Base-by-base conservation (phyloP, 2,329 filamentous ascomycete genomes). In the Phialemoniopsis sp. region DNA sequence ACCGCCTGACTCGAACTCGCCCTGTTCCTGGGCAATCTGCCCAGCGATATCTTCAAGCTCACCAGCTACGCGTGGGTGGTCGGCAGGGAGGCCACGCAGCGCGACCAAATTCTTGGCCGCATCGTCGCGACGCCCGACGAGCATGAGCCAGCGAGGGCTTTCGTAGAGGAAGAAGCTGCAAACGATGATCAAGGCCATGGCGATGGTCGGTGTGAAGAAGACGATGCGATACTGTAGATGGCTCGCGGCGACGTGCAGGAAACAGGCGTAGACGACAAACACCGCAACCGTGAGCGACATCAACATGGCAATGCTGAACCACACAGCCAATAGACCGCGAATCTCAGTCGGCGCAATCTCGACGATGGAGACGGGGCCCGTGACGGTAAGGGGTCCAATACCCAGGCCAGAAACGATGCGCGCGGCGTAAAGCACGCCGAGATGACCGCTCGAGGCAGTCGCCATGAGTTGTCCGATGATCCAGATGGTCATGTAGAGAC, bases 351-450 rank as follows among this genome's bases (percentile, higher is more conserved):
- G 63, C 1, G 64, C 60, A 13, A 67, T 59, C 45, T 68, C 64
- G 5, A 60, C 60, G 28, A 68, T 57, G 6, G 56, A 55, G 40
- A 67, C 54, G 7, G 63, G 51, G 0, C 62, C 60, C 2, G 49
- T 60, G 7, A 67, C 63, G 2, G 56, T 64, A 5, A 64, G 43
- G 3, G 62, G 48, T 1, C 65, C 64, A 28, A 66, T 63, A 3
- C 60, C 66, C 5, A 64, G 46, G 3, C 61, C 63, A 1, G 53
- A 53, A 1, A 68, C 50, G 21, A 68, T 57, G 15, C 64, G 56
- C 4, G 58, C 53, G 1, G 53, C 55, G 38, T 64, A 66, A 2
- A 67, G 47, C 7, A 48, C 57, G 8, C 49, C 46, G 31, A 56
- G 40, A 16, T 58, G 46, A 15, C 46, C 45, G 7, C 47, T 37